These are phyloP conservation scores for Saitozyma sp. DNA, from an alignment of 768 basidiomycete species.

Conservation along the genomic window DNA sequence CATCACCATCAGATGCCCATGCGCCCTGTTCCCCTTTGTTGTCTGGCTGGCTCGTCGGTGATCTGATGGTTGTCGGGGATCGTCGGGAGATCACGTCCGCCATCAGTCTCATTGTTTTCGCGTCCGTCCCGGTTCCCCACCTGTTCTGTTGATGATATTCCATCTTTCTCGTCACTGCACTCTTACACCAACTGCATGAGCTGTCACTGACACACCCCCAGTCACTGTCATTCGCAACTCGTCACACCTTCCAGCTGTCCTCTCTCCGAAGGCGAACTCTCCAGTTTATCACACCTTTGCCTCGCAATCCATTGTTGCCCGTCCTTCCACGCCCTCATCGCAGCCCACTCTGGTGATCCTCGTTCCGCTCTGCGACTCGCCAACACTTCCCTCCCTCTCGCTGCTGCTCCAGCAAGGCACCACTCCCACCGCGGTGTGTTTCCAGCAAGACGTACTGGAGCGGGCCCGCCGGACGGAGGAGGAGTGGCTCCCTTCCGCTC, in stretches of 20 bases:
- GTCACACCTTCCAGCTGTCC: constrained; percentile 33
- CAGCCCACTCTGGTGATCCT: constrained; percentile 41
- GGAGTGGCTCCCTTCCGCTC: constrained; percentile 48
- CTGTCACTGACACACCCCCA: constrained; percentile 4
- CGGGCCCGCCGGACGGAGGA: constrained; percentile 46
- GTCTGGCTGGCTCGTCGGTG: too few species aligned
- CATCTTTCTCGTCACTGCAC: too few species aligned
- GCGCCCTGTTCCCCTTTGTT: not conserved
- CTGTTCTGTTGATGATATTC: too few species aligned
- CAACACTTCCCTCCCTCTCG: constrained; percentile 47
- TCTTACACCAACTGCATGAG: too few species aligned
- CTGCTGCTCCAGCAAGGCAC: constrained; percentile 47
- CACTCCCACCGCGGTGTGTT: constrained; percentile 50
- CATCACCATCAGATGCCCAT: not conserved
- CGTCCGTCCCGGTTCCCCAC: too few species aligned
- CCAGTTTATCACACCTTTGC: not conserved
- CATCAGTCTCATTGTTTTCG: too few species aligned
- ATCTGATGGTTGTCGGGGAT: too few species aligned
- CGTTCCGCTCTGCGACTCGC: constrained; percentile 49
- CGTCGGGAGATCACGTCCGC: too few species aligned
- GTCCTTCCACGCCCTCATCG: constrained; percentile 14
- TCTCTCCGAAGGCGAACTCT: constrained; percentile 9
- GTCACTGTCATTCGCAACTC: constrained; percentile 44
- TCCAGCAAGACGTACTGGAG: constrained; percentile 51
- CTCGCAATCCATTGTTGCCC: too few species aligned